These are phyloP conservation scores for Tephrocybe sp. DNA, from an alignment of 768 basidiomycete genomes.

Conservation along the genomic window DNA sequence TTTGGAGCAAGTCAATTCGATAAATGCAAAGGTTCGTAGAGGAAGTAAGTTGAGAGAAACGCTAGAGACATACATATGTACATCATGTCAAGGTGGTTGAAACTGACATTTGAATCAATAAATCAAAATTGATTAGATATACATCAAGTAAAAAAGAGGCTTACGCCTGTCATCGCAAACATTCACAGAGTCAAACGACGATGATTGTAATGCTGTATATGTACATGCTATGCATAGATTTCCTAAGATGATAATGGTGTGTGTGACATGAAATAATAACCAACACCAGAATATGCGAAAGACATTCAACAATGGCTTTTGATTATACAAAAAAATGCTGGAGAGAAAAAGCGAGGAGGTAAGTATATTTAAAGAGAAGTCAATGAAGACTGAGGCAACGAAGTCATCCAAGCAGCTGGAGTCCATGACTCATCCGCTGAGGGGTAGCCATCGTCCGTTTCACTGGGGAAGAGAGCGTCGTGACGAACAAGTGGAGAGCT, in stretches of 20 bases:
- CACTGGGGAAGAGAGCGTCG: background rate
- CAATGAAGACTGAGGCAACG: background rate
- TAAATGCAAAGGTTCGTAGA: too few species aligned
- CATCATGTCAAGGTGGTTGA: background rate
- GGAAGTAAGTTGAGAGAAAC: too few species aligned
- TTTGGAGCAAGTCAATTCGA: too few species aligned
- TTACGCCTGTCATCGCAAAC: too few species aligned
- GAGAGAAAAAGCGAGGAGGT: conserved; percentile 1
- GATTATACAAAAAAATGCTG: conserved; percentile 2
- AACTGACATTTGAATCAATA: too few species aligned
- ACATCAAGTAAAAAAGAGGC: too few species aligned
- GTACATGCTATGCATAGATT: conserved; percentile 1
- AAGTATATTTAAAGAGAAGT: background rate
- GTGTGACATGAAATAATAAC: background rate
- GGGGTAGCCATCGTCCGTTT: background rate
- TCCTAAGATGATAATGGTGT: background rate
- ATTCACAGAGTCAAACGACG: background rate
- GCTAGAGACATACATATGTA: too few species aligned
- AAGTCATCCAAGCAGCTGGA: conserved; percentile 6
- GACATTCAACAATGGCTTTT: background rate
- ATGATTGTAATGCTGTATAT: background rate
- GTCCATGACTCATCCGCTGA: conserved; percentile 1
- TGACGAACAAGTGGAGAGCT: conserved; percentile 11
- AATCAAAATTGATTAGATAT: too few species aligned
- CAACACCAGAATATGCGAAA: background rate